phyloP scores from a whole-genome alignment of 306 rosid genomes.

The Parietaria judaica region DNA sequence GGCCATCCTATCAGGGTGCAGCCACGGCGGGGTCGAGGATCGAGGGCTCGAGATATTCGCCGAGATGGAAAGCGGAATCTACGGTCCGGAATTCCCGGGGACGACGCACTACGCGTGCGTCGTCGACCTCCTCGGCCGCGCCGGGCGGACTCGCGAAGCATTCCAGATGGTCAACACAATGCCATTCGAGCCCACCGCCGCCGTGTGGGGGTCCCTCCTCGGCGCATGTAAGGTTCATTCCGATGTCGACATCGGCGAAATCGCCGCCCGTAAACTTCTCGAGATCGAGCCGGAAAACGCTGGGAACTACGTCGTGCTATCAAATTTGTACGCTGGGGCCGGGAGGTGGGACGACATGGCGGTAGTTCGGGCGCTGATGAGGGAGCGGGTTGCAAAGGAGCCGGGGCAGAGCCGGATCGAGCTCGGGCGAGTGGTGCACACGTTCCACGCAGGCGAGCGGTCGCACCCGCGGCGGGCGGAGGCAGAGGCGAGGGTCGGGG shows the following conservation, averaged over 20 bases:
- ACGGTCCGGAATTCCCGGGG: constrained; percentile 51
- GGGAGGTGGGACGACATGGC: constrained; percentile 88
- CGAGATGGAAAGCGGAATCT: constrained; percentile 41
- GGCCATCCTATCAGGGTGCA: constrained; percentile 85
- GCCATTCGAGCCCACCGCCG: constrained; percentile 68
- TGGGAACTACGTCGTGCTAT: constrained; percentile 78
- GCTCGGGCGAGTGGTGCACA: constrained; percentile 64
- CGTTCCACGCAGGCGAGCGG: constrained; percentile 68
- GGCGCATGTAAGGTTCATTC: constrained; percentile 79
- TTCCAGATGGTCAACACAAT: constrained; percentile 43
- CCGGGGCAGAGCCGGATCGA: constrained; percentile 89
- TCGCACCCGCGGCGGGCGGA: constrained; percentile 85
- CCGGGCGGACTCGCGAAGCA: constrained; percentile 64
- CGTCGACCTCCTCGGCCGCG: constrained; percentile 84
- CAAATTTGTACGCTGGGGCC: constrained; percentile 70
- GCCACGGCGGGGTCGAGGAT: constrained; percentile 77
- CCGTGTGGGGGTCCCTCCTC: constrained; percentile 79
- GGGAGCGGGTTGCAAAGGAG: constrained; percentile 58
- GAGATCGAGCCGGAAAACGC: constrained; percentile 78
- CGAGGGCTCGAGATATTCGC: constrained; percentile 58
- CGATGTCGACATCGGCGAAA: constrained; percentile 51
- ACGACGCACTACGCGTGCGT: constrained; percentile 76
- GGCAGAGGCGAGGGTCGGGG: constrained; percentile 54
- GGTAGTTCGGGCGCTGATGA: constrained; percentile 59
- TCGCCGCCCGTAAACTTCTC: constrained; percentile 55